These are phyloP conservation scores for Penicillium verrucosum DNA, from an alignment of 2,329 filamentous ascomycete species.

Conservation along the genomic window DNA sequence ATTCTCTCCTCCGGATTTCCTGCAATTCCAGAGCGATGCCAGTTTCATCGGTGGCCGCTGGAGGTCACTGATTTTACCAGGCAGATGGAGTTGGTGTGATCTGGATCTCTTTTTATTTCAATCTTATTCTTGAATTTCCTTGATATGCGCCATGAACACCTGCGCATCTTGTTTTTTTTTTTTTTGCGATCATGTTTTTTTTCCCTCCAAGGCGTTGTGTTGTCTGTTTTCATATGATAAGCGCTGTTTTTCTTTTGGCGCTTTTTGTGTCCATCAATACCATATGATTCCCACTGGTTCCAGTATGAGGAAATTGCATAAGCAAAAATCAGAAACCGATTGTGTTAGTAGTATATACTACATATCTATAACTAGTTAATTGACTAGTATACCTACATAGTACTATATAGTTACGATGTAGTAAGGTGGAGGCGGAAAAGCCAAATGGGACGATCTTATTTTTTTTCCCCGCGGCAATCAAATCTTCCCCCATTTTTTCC, in stretches of 20 bases:
- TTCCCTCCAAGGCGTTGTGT: slow-evolving; percentile 18
- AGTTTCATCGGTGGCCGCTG: slow-evolving; percentile 17
- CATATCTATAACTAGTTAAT: too few relatives aligned
- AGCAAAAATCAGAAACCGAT: neutral
- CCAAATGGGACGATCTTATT: slow-evolving; percentile 13
- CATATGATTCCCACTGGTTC: slow-evolving; percentile 18
- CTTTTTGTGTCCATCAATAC: slow-evolving; percentile 15
- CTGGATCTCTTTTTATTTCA: slow-evolving; percentile 11
- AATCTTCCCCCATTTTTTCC: slow-evolving; percentile 2
- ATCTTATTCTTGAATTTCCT: slow-evolving; percentile 9
- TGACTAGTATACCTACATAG: too few relatives aligned
- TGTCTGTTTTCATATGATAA: slow-evolving; percentile 13
- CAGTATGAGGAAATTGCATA: slow-evolving; percentile 1
- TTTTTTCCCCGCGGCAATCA: slow-evolving; percentile 20
- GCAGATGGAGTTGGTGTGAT: slow-evolving; percentile 28
- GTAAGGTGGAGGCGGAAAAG: slow-evolving; percentile 16
- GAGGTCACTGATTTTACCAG: slow-evolving; percentile 20
- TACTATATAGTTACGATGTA: neutral
- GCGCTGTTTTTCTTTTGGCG: slow-evolving; percentile 11
- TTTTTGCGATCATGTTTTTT: slow-evolving; percentile 4
- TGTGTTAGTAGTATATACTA: neutral
- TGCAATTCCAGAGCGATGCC: slow-evolving; percentile 27
- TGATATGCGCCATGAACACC: slow-evolving; percentile 3
- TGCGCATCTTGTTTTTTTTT: slow-evolving; percentile 6
- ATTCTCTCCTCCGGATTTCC: slow-evolving; percentile 20